Evolutionary conservation across 495 filamentous ascomycete species (phyloP).

Genomic region (Hamigera avellanea): DNA sequence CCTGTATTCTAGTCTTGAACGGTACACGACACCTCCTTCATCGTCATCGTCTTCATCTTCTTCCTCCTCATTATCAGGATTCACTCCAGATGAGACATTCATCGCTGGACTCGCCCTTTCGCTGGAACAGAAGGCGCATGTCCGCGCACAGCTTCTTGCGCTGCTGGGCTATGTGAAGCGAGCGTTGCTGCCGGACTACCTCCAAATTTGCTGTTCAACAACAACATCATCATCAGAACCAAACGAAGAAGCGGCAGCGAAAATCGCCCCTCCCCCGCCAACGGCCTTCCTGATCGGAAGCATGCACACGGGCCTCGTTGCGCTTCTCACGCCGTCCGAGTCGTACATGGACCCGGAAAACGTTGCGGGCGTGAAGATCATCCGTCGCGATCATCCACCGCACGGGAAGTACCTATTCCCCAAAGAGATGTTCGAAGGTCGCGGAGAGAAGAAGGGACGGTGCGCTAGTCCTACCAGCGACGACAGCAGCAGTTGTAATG

Average conservation of each 20-base stretch:
- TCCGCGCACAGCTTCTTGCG: too few relatives aligned
- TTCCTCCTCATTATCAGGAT: background rate
- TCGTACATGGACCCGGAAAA: slow-evolving; percentile 4
- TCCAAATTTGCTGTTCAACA: slow-evolving; percentile 9
- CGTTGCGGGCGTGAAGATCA: slow-evolving; percentile 12
- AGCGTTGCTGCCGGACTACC: too few relatives aligned
- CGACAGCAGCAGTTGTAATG: slow-evolving; percentile 16
- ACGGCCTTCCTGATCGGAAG: slow-evolving; percentile 23
- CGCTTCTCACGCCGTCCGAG: slow-evolving; percentile 10
- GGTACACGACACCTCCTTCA: slow-evolving; percentile 1
- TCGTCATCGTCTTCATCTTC: background rate
- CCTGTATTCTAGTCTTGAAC: slow-evolving; percentile 46
- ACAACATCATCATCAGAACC: slow-evolving; percentile 2
- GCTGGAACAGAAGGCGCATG: too few relatives aligned
- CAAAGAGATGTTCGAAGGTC: slow-evolving; percentile 5
- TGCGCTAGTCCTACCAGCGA: slow-evolving; percentile 13
- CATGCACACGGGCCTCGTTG: slow-evolving; percentile 19
- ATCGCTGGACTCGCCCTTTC: too few relatives aligned
- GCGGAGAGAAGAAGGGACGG: background rate
- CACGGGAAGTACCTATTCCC: slow-evolving; percentile 25
- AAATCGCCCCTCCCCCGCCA: slow-evolving; percentile 7
- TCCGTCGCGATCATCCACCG: slow-evolving; percentile 23
- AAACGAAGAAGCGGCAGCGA: background rate
- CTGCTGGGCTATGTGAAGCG: too few relatives aligned
- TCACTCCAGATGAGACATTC: slow-evolving; percentile 1